These are phyloP conservation scores for Amanita exitialis DNA, from an alignment of 768 basidiomycete genomes.

Conservation along the genomic window DNA sequence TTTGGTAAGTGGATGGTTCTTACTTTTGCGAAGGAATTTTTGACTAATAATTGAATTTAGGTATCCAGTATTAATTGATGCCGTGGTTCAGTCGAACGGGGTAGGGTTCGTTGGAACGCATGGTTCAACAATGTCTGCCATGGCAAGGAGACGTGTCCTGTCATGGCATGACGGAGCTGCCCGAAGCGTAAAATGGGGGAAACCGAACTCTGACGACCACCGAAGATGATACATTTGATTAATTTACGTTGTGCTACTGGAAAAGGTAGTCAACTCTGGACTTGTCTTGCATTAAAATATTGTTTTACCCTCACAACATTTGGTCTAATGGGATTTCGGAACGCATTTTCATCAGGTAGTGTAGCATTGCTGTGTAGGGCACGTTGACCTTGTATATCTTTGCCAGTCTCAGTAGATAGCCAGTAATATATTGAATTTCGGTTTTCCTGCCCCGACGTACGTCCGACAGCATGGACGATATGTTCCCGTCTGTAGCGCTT, in stretches of 20 bases:
- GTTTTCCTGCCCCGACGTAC: conserved; percentile 50
- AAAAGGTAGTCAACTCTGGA: not conserved
- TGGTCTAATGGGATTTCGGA: conserved; percentile 44
- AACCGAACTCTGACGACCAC: conserved; percentile 45
- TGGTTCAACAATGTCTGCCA: conserved; percentile 57
- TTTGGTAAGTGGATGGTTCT: conserved; percentile 29
- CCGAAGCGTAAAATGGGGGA: conserved; percentile 50
- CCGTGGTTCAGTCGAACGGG: conserved; percentile 58
- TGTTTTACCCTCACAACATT: conserved; percentile 15
- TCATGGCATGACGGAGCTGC: conserved; percentile 53
- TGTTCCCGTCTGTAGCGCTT: conserved; percentile 48
- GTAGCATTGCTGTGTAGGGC: conserved; percentile 44
- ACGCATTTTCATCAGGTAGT: conserved; percentile 52
- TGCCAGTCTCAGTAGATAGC: conserved; percentile 65
- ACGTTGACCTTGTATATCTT: conserved; percentile 43
- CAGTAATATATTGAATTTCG: conserved; percentile 78
- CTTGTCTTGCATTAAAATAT: not conserved
- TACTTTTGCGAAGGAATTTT: not conserved
- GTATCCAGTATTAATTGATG: conserved; percentile 69
- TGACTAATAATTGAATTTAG: conserved; percentile 20
- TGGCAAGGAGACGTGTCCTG: conserved; percentile 57
- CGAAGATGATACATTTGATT: conserved; percentile 10
- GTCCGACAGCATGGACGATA: conserved; percentile 77
- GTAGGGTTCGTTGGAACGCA: conserved; percentile 67
- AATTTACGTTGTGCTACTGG: not conserved